phyloP scores from a whole-genome alignment of 2,329 filamentous ascomycete genomes.

The Didymella segeticola region DNA sequence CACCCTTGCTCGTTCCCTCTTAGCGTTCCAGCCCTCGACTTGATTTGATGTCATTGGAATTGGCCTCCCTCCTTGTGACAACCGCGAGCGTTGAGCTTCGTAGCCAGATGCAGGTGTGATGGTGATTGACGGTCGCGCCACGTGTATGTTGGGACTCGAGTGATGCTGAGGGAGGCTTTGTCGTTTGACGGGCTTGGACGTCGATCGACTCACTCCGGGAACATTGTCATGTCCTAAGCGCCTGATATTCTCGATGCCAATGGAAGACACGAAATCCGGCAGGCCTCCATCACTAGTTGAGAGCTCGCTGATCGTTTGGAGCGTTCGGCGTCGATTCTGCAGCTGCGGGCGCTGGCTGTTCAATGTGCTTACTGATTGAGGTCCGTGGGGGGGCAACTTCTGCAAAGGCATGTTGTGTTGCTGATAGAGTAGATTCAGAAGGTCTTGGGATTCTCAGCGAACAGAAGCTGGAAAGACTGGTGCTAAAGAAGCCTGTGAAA shows the following conservation, averaged over 20 bases:
- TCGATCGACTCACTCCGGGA: background rate
- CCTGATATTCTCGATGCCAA: conserved; percentile 9
- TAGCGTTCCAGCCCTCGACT: conserved; percentile 28
- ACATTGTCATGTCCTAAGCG: conserved; percentile 2
- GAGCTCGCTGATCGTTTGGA: conserved; percentile 41
- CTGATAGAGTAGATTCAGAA: background rate
- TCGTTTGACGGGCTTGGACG: conserved; percentile 17
- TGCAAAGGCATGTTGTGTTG: conserved; percentile 28
- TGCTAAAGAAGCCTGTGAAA: background rate
- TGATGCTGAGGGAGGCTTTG: conserved; percentile 27
- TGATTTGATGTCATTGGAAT: background rate
- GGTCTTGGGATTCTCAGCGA: background rate
- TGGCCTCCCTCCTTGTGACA: background rate
- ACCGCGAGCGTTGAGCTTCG: conserved; percentile 6
- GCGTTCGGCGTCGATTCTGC: conserved; percentile 33
- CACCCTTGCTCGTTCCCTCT: conserved; percentile 24
- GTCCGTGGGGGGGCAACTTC: conserved; percentile 21
- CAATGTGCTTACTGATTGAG: conserved; percentile 1
- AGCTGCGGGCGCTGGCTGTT: conserved; percentile 9
- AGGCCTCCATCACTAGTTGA: conserved; percentile 21
- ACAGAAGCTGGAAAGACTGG: background rate
- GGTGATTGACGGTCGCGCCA: conserved; percentile 1
- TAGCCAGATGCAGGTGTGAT: conserved; percentile 9
- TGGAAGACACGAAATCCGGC: conserved; percentile 18
- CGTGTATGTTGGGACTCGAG: background rate